Conservation (phyloP, 2,329 filamentous ascomycete genomes). For the Paracamarosporium sp. region DNA sequence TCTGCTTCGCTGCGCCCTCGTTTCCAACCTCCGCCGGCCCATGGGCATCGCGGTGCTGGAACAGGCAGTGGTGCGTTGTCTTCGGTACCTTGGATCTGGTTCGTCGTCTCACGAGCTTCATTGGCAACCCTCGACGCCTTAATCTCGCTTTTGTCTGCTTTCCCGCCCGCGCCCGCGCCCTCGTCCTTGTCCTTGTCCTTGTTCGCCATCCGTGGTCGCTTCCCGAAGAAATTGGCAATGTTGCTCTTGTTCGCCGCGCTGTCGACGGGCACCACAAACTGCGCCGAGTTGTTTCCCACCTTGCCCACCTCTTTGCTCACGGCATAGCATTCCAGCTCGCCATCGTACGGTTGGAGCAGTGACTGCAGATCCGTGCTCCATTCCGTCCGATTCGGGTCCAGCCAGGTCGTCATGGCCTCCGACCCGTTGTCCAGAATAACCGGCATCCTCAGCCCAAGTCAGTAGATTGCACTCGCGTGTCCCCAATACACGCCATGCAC, state of each 20-base stretch:
- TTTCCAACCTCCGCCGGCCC: constrained; percentile 40
- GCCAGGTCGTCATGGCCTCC: constrained; percentile 73
- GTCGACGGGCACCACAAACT: constrained; percentile 81
- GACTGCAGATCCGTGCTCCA: constrained; percentile 83
- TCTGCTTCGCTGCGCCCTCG: constrained; percentile 53
- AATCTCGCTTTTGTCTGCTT: constrained; percentile 30
- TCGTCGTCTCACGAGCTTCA: constrained; percentile 52
- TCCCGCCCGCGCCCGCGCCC: constrained; percentile 18
- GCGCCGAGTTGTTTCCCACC: constrained; percentile 87
- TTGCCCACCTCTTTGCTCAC: constrained; percentile 92
- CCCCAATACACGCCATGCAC: neutral
- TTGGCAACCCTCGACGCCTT: constrained; percentile 48
- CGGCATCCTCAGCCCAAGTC: constrained; percentile 68
- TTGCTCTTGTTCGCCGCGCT: constrained; percentile 90
- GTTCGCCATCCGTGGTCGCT: constrained; percentile 51
- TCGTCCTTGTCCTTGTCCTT: constrained; percentile 20
- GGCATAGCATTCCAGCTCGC: constrained; percentile 82
- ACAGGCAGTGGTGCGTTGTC: constrained; percentile 60
- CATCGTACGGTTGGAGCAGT: constrained; percentile 78
- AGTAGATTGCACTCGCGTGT: neutral
- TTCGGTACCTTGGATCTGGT: constrained; percentile 54
- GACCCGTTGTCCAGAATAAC: constrained; percentile 84
- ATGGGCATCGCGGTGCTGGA: constrained; percentile 24
- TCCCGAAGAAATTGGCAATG: constrained; percentile 91
- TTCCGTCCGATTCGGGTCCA: constrained; percentile 73